Evolutionary conservation across 768 basidiomycete species (phyloP).

Genomic region (Lactarius trivialis): DNA sequence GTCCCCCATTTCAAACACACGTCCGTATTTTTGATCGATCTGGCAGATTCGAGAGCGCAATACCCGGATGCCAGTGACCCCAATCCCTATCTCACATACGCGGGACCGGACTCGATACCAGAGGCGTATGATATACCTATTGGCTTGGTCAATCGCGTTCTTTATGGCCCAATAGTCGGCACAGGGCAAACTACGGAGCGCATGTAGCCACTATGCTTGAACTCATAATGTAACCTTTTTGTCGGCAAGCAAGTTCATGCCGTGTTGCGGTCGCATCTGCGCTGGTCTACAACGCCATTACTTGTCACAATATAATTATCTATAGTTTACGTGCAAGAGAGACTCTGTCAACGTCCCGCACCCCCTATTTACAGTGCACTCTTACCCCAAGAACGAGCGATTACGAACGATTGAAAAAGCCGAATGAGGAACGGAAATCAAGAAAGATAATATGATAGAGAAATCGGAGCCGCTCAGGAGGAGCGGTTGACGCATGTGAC

Average conservation of each 20-base stretch:
- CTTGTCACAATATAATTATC: slow-evolving; percentile 17
- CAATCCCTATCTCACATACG: slow-evolving; percentile 45
- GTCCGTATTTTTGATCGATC: slow-evolving; percentile 7
- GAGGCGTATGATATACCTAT: slow-evolving; percentile 80
- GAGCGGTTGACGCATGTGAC: slow-evolving; percentile 13
- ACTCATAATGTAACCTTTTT: neutral
- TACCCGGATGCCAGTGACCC: slow-evolving; percentile 35
- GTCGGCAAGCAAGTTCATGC: neutral
- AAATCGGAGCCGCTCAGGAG: neutral
- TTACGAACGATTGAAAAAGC: slow-evolving; percentile 3
- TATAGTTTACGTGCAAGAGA: slow-evolving; percentile 19
- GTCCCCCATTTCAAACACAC: slow-evolving; percentile 17
- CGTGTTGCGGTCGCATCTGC: neutral
- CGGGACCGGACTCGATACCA: slow-evolving; percentile 44
- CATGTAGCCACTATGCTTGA: neutral
- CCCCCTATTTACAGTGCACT: slow-evolving; percentile 14
- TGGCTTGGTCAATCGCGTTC: slow-evolving; percentile 68
- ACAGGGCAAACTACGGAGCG: neutral
- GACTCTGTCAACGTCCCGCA: neutral
- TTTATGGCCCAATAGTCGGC: slow-evolving; percentile 36
- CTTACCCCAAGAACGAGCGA: slow-evolving; percentile 8
- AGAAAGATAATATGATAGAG: slow-evolving; percentile 15
- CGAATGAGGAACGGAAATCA: slow-evolving; percentile 13
- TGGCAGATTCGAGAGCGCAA: slow-evolving; percentile 51
- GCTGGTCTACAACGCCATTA: neutral